These are phyloP conservation scores for Monosporascus ibericus DNA, from an alignment of 2,329 filamentous ascomycete species.

Conservation along the genomic window DNA sequence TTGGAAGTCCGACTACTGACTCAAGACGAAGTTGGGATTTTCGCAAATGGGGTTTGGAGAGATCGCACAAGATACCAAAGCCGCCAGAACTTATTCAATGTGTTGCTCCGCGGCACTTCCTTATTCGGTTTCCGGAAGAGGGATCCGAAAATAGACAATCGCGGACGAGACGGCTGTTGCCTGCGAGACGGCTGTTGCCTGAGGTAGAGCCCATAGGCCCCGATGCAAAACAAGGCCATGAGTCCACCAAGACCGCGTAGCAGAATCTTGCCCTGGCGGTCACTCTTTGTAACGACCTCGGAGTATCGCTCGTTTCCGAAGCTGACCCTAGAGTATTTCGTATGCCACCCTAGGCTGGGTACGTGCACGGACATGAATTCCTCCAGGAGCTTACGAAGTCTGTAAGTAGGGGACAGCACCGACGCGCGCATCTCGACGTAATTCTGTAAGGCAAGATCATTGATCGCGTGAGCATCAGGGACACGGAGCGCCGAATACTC, in stretches of 20 bases:
- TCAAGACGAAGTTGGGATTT: too few species aligned
- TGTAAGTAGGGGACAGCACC: slow-evolving; percentile 72
- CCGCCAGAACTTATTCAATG: not conserved
- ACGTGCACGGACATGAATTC: slow-evolving; percentile 73
- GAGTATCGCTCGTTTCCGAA: slow-evolving; percentile 92
- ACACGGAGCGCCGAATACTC: slow-evolving; percentile 71
- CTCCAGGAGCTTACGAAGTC: slow-evolving; percentile 77
- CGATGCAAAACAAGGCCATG: slow-evolving; percentile 25
- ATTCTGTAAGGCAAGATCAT: slow-evolving; percentile 84
- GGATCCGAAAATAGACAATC: not conserved
- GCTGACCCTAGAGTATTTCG: slow-evolving; percentile 86
- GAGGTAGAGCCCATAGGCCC: slow-evolving; percentile 14
- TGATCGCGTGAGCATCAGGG: slow-evolving; percentile 81
- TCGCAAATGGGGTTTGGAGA: too few species aligned
- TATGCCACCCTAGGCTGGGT: slow-evolving; percentile 78
- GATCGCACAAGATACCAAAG: not conserved
- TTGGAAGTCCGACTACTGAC: too few species aligned
- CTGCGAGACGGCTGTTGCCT: slow-evolving; percentile 1
- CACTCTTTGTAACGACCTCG: slow-evolving; percentile 66
- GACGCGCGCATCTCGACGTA: slow-evolving; percentile 90
- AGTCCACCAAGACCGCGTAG: slow-evolving; percentile 31
- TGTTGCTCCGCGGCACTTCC: not conserved
- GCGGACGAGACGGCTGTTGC: not conserved
- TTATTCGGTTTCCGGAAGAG: not conserved
- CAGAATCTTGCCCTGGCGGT: slow-evolving; percentile 61